Evolutionary conservation across 2,329 filamentous ascomycete genomes (phyloP), one percentile per base, ranked within the genome.

Genomic region (Pseudopithomyces maydicus): DNA sequence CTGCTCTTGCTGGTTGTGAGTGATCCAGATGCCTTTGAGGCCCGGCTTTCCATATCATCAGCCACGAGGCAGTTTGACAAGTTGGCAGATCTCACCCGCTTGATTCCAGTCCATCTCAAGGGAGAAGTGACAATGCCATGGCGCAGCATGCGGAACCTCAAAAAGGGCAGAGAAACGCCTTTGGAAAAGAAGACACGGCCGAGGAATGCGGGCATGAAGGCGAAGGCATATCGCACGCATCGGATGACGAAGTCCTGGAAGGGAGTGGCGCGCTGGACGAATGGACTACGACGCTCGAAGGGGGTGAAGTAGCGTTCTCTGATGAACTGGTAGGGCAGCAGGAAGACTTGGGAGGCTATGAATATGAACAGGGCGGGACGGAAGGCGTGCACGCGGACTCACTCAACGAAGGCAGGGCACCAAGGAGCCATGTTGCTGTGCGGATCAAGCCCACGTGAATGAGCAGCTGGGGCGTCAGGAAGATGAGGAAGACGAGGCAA

Each of bases 191-290:
- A 94, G 15, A 93, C 87, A 38, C 88, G 83, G 5, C 88, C 88
- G 23, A 94, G 84, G 33, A 78, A 81, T 8, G 89, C 82, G 2
- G 89, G 88, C 61, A 94, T 85, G 59, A 85, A 84, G 23, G 87
- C 84, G 70, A 94, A 94, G 14, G 89, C 89, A 80, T 90, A 92
- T 52, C 90, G 84, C 35, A 95, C 89, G 68, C 88, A 92, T 57
- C 90, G 84, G 56, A 94, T 83, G 47, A 92, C 89, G 42, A 92
- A 74, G 69, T 93, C 90, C 72, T 94, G 90, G 69, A 93, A 94
- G 1, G 85, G 77, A 2, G 88, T 87, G n/a, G 90, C 86, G 52
- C 82, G 82, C 63, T 83, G 86, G n/a, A 88, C 84, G 64, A 92
- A 92, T 1, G 85, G 82, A 6, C 85, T 80, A 59, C 81, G 82